Percentiles rank a stretch among this genome's conserved stretches.
phyloP scores from a whole-genome alignment of 495 filamentous ascomycete genomes.

The Hypoxylon rickii region DNA sequence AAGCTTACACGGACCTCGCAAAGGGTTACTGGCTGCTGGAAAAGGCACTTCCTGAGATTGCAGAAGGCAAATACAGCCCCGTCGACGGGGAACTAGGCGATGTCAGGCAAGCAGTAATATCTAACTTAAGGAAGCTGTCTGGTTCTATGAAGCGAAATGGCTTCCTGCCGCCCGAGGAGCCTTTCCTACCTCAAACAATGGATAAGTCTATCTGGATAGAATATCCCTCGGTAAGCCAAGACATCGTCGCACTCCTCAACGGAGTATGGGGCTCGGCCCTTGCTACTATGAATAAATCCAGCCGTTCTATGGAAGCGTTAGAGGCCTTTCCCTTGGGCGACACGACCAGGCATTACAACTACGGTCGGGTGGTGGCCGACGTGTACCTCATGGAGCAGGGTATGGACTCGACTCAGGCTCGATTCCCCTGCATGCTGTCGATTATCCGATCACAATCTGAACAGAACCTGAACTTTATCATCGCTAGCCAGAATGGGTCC shows the following conservation, averaged over 20 bases:
- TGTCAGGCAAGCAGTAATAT: constrained; percentile 59
- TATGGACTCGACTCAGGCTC: constrained; percentile 62
- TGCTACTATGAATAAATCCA: constrained; percentile 36
- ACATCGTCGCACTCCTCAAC: constrained; percentile 67
- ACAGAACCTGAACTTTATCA: constrained; percentile 66
- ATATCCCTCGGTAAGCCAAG: constrained; percentile 70
- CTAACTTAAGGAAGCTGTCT: constrained; percentile 70
- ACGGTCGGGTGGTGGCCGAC: constrained; percentile 71
- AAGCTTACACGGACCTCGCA: constrained; percentile 77
- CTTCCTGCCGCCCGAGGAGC: constrained; percentile 68
- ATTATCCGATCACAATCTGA: constrained; percentile 70
- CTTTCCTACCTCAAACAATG: constrained; percentile 65
- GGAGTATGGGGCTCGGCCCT: constrained; percentile 59
- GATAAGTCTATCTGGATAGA: constrained; percentile 77
- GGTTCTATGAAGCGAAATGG: constrained; percentile 83
- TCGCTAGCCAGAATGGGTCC: constrained; percentile 75
- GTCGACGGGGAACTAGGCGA: constrained; percentile 49
- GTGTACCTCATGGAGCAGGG: constrained; percentile 71
- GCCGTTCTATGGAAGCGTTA: constrained; percentile 53
- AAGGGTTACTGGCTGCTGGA: constrained; percentile 83
- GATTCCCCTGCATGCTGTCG: constrained; percentile 73
- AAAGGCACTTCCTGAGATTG: constrained; percentile 62
- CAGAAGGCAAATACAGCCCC: constrained; percentile 39
- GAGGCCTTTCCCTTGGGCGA: constrained; percentile 78
- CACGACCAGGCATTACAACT: constrained; percentile 69